These are phyloP conservation scores for Actinidia arguta DNA, from an alignment of 179 eudicot species.

Conservation along the genomic window DNA sequence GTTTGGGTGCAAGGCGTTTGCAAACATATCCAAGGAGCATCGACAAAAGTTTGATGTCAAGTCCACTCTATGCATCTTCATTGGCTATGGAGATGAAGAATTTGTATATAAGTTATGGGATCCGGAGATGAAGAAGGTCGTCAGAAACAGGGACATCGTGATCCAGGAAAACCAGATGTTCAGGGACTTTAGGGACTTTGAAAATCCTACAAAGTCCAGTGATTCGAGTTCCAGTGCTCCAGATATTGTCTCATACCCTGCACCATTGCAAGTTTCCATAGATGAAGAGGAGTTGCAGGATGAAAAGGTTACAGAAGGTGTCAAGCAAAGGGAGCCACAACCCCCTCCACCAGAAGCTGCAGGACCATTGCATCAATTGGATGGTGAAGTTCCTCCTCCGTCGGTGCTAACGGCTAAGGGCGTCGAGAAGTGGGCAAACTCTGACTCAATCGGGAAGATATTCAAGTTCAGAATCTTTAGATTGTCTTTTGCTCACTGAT, in stretches of 20 bases:
- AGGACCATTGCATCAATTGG: neutral
- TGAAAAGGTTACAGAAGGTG: neutral
- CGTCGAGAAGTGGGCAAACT: too few relatives aligned
- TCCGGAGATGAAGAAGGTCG: neutral
- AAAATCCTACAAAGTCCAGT: neutral
- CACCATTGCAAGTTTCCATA: neutral
- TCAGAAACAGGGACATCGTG: neutral
- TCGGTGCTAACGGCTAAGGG: neutral
- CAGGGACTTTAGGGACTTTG: too few relatives aligned
- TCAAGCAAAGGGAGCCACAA: neutral
- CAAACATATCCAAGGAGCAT: neutral
- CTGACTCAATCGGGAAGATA: neutral
- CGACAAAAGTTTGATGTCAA: neutral
- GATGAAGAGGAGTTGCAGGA: neutral
- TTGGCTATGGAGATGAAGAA: neutral
- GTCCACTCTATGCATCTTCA: neutral
- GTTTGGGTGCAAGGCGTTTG: slow-evolving; percentile 24
- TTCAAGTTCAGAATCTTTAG: neutral
- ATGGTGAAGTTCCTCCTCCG: neutral
- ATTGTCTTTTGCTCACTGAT: neutral
- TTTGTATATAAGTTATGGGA: neutral
- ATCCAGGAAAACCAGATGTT: neutral
- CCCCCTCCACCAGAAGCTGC: neutral
- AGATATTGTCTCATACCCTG: neutral
- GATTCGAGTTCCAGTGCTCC: neutral